Conservation (phyloP, 2,329 filamentous ascomycete genomes). For the Lachnellula arida region DNA sequence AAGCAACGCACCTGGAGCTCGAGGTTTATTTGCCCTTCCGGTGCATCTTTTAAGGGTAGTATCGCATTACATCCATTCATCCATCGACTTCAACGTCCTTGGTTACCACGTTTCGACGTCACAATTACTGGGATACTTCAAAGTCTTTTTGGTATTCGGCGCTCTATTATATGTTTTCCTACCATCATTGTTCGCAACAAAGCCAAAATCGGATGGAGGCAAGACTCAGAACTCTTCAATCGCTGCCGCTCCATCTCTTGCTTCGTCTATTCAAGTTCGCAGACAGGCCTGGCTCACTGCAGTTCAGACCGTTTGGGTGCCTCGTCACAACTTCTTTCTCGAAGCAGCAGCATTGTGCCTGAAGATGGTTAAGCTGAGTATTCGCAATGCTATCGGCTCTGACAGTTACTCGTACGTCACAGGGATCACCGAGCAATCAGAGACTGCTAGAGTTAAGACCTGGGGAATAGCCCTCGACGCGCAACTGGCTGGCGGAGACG, state of each 20-base stretch:
- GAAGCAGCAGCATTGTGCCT: constrained; percentile 76
- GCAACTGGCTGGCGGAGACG: constrained; percentile 84
- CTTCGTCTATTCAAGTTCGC: constrained; percentile 79
- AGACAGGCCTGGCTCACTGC: constrained; percentile 90
- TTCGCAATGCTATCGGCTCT: constrained; percentile 72
- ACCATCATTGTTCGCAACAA: constrained; percentile 45
- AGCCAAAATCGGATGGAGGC: constrained; percentile 46
- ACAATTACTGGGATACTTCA: constrained; percentile 47
- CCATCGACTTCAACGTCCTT: constrained; percentile 43
- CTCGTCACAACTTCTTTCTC: constrained; percentile 78
- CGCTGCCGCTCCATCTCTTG: constrained; percentile 61
- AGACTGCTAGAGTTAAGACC: constrained; percentile 79
- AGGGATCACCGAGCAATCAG: constrained; percentile 77
- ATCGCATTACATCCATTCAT: constrained; percentile 40
- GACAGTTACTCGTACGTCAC: constrained; percentile 74
- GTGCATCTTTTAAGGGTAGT: constrained; percentile 50
- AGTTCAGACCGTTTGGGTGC: constrained; percentile 88
- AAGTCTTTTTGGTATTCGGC: constrained; percentile 48
- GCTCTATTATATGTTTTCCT: constrained; percentile 51
- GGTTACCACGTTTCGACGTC: constrained; percentile 47
- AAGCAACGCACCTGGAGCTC: constrained; percentile 58
- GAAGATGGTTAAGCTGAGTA: constrained; percentile 77
- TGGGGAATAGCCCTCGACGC: constrained; percentile 94
- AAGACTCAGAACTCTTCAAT: constrained; percentile 42
- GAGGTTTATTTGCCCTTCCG: constrained; percentile 63